Base-by-base conservation (phyloP, 257 asterid species). In the Penstemon eatonii region DNA sequence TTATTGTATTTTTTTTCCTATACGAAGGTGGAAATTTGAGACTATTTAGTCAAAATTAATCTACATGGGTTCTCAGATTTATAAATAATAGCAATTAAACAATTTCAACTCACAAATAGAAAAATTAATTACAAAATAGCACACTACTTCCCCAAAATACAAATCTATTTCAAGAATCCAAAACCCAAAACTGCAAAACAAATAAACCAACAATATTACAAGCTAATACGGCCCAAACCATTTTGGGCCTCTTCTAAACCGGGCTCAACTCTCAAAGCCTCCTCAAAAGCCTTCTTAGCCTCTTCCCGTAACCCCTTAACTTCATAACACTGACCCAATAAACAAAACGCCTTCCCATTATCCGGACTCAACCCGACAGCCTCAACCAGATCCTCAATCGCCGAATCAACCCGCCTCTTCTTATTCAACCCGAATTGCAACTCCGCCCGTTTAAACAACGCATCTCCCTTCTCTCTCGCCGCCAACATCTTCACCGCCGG, bases 401-500 rank as follows among this genome's bases (percentile, higher is more conserved):
- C 95, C 57, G 85, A 78, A 70, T 85, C 96, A 40, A 90, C 84
- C 49, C 95, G 86, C 7, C 95, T 78, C 77, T 74, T 76, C 83
- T 82, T 80, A 53, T 80, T 85, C 82, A 92, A 7, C 43, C 77
- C 87, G 57, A 92, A 8, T 65, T 66, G 79, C 76, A 90, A 68
- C 80, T 90, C 97, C 7, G 96, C 98, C 83, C 96, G 80, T 41
- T 79, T 85, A 3, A 83, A 51, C 82, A 92, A 73, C 13, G 97
- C 97, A 18, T 88, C 96, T 2, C 85, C 95, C 82, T 74, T 92
- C 36, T 88, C 97, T 10, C 47, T 69, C 5, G 60, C 90, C 39
- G 89, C 63, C 76, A 92, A 60, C 67, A 69, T 69, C 82, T 86
- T 92, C 42, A 77, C 91, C 41, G 83, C 82, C 75, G 98, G 90